Percentiles rank a stretch among this genome's conserved stretches.
Conservation (phyloP, 2,329 filamentous ascomycete genomes). For the Ophiostoma quercus region DNA sequence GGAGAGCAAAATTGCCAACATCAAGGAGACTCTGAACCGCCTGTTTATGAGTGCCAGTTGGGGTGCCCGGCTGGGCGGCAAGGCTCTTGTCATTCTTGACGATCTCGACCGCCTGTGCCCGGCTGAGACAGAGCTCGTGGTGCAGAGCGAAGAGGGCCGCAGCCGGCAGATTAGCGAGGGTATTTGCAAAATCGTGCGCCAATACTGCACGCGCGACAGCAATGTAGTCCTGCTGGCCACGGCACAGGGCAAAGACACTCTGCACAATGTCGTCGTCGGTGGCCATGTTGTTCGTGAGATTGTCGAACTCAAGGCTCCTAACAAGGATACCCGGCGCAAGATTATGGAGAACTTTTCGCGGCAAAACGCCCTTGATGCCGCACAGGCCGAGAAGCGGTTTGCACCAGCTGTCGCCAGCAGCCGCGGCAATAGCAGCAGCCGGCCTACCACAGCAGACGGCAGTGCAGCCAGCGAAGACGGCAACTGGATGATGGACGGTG, state of each 20-base stretch:
- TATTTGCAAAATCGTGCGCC: slow-evolving; percentile 72
- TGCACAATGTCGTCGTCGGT: slow-evolving; percentile 85
- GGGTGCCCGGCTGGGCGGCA: slow-evolving; percentile 82
- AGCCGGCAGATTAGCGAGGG: slow-evolving; percentile 90
- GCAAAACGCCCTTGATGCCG: slow-evolving; percentile 42
- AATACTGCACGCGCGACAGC: slow-evolving; percentile 75
- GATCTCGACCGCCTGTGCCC: slow-evolving; percentile 92
- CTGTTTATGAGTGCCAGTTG: slow-evolving; percentile 86
- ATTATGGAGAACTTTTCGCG: slow-evolving; percentile 76
- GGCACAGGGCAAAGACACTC: slow-evolving; percentile 83
- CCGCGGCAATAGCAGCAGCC: slow-evolving; percentile 38
- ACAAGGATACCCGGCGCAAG: slow-evolving; percentile 80
- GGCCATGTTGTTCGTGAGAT: slow-evolving; percentile 92
- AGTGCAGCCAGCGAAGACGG: slow-evolving; percentile 47
- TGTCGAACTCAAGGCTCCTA: slow-evolving; percentile 79
- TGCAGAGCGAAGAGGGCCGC: slow-evolving; percentile 86
- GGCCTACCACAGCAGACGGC: slow-evolving; percentile 53
- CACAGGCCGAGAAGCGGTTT: slow-evolving; percentile 37
- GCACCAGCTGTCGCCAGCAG: background rate
- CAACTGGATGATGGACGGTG: slow-evolving; percentile 76
- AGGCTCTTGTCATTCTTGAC: slow-evolving; percentile 79
- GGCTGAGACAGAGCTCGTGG: slow-evolving; percentile 87
- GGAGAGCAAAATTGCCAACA: slow-evolving; percentile 79
- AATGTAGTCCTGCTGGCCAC: slow-evolving; percentile 84
- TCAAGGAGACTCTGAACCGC: slow-evolving; percentile 81